Base-by-base conservation (phyloP, 306 rosid genomes). In the Glycine latifolia region DNA sequence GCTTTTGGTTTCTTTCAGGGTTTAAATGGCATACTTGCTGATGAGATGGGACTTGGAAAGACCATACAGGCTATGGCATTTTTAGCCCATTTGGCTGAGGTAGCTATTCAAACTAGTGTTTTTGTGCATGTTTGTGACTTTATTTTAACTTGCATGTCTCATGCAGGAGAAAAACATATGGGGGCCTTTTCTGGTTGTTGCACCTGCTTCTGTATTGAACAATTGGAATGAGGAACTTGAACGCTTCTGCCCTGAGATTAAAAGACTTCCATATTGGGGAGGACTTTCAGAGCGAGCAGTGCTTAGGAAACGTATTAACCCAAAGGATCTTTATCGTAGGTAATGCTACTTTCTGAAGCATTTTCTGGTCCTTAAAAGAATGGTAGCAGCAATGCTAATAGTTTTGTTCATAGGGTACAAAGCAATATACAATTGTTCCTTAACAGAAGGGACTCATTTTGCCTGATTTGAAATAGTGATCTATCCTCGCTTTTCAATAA, bases 11-110 rank as follows among this genome's bases (percentile, higher is more conserved):
- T 67, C 77, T 83, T 75, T 78, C 84, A 94, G 97, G 99, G 99
- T 85, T 87, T 93, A 80, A 95, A 95, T 90, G 99, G 99, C 44
- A 95, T 95, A 80, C 98, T 95, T 82, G 98, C 99, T 61, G 99
- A 95, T 88, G 99, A 95, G 85, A 95, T 95, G 99, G 99, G 99
- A 33, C 97, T 95, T 78, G 99, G 98, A 83, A 95, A 95, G 89
- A 95, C 99, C 82, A 95, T 95, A 49, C 99, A 95, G 79, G 99
- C 99, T 46, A 95, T 95, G 98, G 97, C 86, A 0, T 95, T 95
- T 88, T 93, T 95, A 89, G 99, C 97, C 59, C 99, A 95, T 90
- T 87, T 95, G 82, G 96, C 99, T 46, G 99, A 95, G 97, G 99
- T 95, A 86, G 87, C 76, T 39, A 48, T 75, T 84, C 74, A 53